Evolutionary conservation across 2,329 filamentous ascomycete genomes (phyloP).

Genomic region (Pyrenophora seminiperda): DNA sequence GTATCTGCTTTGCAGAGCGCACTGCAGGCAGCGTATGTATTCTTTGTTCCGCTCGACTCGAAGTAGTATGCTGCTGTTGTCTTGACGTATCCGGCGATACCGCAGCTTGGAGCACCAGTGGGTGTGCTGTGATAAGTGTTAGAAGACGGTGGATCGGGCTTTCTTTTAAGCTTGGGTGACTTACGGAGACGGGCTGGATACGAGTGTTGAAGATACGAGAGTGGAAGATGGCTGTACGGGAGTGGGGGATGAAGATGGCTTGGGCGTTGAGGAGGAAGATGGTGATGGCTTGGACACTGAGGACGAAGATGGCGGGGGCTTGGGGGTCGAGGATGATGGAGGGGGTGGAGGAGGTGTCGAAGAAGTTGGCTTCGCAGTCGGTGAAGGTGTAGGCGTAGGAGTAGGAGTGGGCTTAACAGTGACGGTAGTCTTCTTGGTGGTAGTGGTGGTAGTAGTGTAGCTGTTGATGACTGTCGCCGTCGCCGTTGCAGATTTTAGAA

Average conservation of each 20-base stretch:
- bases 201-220: constrained; percentile 17
- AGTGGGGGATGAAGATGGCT: constrained; percentile 17
- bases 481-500: constrained; percentile 34
- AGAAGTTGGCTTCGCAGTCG: neutral
- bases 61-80: constrained; percentile 40
- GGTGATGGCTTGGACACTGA: constrained; percentile 16
- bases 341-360: neutral
- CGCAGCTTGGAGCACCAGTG: constrained; percentile 26
- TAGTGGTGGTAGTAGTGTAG: constrained; percentile 27
- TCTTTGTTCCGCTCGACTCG: constrained; percentile 42
- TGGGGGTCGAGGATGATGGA: constrained; percentile 1
- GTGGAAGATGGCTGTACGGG: constrained; percentile 19
- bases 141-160: neutral
- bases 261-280: constrained; percentile 4
- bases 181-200: constrained; percentile 32
- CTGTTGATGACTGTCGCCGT: constrained; percentile 31
- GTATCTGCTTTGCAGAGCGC: constrained; percentile 40
- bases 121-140: constrained; percentile 21
- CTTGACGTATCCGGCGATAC: constrained; percentile 41
- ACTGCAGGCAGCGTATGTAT: constrained; percentile 37
- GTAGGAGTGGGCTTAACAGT: constrained; percentile 29
- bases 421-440: constrained; percentile 27
- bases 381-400: constrained; percentile 3
- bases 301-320: constrained; percentile 2
- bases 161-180: neutral